phyloP scores from a whole-genome alignment of 2,329 filamentous ascomycete species.

The Leptographium flavum region DNA sequence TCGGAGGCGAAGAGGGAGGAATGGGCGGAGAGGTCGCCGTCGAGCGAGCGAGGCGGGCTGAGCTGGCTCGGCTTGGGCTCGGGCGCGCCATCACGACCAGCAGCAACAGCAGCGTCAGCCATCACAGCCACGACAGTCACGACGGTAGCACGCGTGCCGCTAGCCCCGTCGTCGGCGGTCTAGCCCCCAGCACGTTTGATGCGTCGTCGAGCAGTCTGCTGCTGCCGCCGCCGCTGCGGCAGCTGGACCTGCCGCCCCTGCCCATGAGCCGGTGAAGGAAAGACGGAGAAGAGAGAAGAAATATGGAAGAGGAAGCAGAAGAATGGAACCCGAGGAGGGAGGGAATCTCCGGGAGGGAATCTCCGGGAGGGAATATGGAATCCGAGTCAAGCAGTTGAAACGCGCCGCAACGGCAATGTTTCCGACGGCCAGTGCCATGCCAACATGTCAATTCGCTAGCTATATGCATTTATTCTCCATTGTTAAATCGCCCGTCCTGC shows the following conservation, averaged over 20 bases:
- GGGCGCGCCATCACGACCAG: background rate
- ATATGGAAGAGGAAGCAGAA: background rate
- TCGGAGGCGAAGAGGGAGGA: no score
- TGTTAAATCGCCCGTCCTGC: conserved; percentile 22
- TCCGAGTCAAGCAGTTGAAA: no score
- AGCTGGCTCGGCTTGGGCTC: no score
- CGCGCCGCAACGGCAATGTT: no score
- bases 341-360: background rate
- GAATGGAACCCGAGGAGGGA: background rate
- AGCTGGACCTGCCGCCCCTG: background rate
- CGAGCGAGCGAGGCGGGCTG: no score
- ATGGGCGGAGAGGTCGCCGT: background rate
- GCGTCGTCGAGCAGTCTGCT: conserved; percentile 4
- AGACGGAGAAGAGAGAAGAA: no score
- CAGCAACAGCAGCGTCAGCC: no score
- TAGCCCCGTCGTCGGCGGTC: background rate
- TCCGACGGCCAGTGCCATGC: no score
- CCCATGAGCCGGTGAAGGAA: no score
- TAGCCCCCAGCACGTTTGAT: background rate
- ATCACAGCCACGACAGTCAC: background rate
- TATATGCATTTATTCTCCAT: background rate
- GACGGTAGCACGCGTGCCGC: background rate
- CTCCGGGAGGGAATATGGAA: background rate
- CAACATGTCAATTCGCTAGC: background rate
- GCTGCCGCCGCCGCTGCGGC: background rate